A percentile compares a stretch with the other conserved stretches of the same genome.
Evolutionary conservation across 164 flowering plant genomes (phyloP).

Genomic region (Sextonia rubra): DNA sequence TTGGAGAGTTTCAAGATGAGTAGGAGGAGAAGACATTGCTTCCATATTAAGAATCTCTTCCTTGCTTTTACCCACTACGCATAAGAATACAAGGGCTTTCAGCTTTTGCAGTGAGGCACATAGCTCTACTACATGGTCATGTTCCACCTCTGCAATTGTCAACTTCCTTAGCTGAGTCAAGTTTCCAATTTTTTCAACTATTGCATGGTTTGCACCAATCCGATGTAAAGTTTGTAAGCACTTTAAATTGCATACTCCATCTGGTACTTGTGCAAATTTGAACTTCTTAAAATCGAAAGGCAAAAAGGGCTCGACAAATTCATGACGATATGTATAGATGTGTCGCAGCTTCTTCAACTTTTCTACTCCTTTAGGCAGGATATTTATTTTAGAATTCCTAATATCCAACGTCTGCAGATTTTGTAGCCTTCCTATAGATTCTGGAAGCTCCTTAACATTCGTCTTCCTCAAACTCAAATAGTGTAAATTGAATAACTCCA

Average conservation of each 20-base stretch:
- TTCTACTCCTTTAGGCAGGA: not conserved
- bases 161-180: not conserved
- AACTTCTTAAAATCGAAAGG: not conserved
- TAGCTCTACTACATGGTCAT: not conserved
- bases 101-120: not conserved
- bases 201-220: not conserved
- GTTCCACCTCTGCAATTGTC: not conserved
- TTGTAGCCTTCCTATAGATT: not conserved
- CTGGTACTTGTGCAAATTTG: not conserved
- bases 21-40: not conserved
- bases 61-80: not conserved
- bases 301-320: not conserved
- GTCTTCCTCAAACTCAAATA: not conserved
- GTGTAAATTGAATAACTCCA: not conserved
- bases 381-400: not conserved
- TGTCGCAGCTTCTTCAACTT: not conserved
- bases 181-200: not conserved
- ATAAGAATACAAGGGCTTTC: not conserved
- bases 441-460: not conserved
- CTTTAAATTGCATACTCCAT: not conserved
- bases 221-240: not conserved
- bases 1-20: slow-evolving; percentile 25
- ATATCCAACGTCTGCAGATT: not conserved
- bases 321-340: not conserved
- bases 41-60: not conserved